A percentile compares a stretch with the other conserved stretches of the same genome.
phyloP scores from a whole-genome alignment of 2,329 filamentous ascomycete species.

The Macrophomina pseudophaseolina region DNA sequence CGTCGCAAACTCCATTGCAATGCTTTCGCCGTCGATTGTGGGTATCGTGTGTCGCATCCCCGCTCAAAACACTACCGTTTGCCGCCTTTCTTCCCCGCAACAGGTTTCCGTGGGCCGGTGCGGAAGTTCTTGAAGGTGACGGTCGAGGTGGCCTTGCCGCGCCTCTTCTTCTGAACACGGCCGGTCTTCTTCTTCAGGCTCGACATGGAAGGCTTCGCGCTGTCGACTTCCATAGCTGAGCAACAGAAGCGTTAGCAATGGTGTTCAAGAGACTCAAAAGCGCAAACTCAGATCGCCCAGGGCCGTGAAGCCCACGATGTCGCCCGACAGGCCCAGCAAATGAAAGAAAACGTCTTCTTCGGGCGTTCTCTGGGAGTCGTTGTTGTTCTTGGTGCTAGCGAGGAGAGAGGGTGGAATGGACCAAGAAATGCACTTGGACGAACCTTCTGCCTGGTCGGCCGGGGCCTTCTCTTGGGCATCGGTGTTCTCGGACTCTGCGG shows the following conservation, averaged over 20 bases:
- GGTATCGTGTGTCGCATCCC: constrained; percentile 14
- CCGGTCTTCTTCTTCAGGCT: constrained; percentile 40
- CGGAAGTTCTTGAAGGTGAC: constrained; percentile 40
- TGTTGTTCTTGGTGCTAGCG: constrained; percentile 15
- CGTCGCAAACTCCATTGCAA: constrained; percentile 12
- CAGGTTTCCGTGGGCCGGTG: constrained; percentile 23
- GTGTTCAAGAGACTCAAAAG: constrained; percentile 41
- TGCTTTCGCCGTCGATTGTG: constrained; percentile 6
- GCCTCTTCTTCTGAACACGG: constrained; percentile 41
- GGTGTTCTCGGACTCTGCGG: constrained; percentile 22
- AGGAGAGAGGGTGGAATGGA: constrained; percentile 27
- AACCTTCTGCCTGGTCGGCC: constrained; percentile 29
- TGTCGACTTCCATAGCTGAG: constrained; percentile 48
- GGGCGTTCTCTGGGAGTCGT: background rate
- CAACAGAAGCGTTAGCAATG: constrained; percentile 39
- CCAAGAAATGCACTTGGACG: constrained; percentile 28
- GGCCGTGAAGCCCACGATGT: constrained; percentile 46
- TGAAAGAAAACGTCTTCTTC: constrained; percentile 43
- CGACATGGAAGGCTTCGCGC: constrained; percentile 30
- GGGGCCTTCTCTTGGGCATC: constrained; percentile 19
- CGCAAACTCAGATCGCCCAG: constrained; percentile 42
- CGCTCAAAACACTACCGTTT: constrained; percentile 14
- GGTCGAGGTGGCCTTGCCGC: constrained; percentile 46
- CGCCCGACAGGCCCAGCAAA: constrained; percentile 45
- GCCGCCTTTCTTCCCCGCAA: constrained; percentile 19